phyloP scores from a whole-genome alignment of 768 basidiomycete species.

The Lyophyllum shimeji region DNA sequence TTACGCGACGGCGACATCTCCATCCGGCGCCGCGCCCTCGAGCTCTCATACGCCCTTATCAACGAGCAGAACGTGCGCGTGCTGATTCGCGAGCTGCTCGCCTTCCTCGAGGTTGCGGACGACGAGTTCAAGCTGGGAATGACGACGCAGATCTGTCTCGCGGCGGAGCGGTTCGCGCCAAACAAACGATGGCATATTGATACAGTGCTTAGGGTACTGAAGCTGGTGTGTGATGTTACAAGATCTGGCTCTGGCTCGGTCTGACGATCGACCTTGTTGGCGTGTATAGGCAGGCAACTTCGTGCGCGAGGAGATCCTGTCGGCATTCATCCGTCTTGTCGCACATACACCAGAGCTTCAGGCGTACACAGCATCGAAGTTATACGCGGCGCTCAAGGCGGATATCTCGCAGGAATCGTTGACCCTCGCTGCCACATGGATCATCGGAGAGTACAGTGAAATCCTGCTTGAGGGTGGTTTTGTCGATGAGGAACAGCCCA shows the following conservation, averaged over 20 bases:
- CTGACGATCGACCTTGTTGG: not conserved
- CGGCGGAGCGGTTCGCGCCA: slow-evolving; percentile 94
- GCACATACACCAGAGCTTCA: slow-evolving; percentile 97
- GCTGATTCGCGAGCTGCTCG: slow-evolving; percentile 87
- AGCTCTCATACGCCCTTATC: slow-evolving; percentile 95
- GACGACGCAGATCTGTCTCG: slow-evolving; percentile 96
- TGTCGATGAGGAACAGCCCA: slow-evolving; percentile 69
- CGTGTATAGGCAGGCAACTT: slow-evolving; percentile 96
- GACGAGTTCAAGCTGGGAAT: slow-evolving; percentile 98
- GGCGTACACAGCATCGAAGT: slow-evolving; percentile 88
- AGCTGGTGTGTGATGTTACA: slow-evolving; percentile 60
- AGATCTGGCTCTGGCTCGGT: not conserved
- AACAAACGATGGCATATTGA: slow-evolving; percentile 99
- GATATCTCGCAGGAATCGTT: slow-evolving; percentile 98
- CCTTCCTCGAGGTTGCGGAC: slow-evolving; percentile 97
- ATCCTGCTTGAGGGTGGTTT: slow-evolving; percentile 83
- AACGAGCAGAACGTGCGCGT: slow-evolving; percentile 94
- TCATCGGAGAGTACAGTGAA: slow-evolving; percentile 96
- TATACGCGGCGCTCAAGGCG: slow-evolving; percentile 82
- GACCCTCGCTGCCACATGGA: slow-evolving; percentile 91
- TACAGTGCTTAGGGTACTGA: slow-evolving; percentile 89
- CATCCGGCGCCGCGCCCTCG: slow-evolving; percentile 93
- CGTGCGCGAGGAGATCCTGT: slow-evolving; percentile 93
- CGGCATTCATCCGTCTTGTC: slow-evolving; percentile 93
- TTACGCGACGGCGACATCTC: slow-evolving; percentile 99